A percentile compares a stretch with the other conserved stretches of the same genome.
phyloP scores from a whole-genome alignment of 1,139 yeast genomes.

The Protomyces macrosporus region DNA sequence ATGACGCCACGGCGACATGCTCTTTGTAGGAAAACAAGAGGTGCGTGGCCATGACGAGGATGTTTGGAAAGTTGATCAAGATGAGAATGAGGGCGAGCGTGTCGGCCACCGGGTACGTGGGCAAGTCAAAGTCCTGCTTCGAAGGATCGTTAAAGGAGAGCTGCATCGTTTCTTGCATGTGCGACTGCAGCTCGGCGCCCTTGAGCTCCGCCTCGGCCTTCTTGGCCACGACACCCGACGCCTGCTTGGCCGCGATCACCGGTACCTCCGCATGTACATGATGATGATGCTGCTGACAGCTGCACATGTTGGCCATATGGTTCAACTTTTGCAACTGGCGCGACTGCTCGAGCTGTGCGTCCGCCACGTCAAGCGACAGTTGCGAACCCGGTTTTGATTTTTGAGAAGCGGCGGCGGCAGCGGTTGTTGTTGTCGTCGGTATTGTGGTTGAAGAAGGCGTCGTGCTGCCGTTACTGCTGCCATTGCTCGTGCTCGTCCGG shows the following conservation, averaged over 20 bases:
- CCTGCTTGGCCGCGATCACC: background rate
- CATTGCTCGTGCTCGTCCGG: background rate
- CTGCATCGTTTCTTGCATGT: background rate
- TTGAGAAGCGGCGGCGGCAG: too few relatives aligned
- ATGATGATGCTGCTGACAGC: background rate
- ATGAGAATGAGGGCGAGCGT: slow-evolving; percentile 13
- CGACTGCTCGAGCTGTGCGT: background rate
- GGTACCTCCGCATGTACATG: background rate
- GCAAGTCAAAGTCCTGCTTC: background rate
- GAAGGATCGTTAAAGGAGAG: slow-evolving; percentile 1
- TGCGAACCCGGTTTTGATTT: too few relatives aligned
- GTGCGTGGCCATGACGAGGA: slow-evolving; percentile 9
- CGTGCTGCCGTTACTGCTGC: background rate
- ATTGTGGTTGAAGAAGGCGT: too few relatives aligned
- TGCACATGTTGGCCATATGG: background rate
- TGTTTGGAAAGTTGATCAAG: slow-evolving; percentile 12
- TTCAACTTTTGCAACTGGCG: background rate
- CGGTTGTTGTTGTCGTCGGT: too few relatives aligned
- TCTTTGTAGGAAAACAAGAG: slow-evolving; percentile 16
- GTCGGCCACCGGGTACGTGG: slow-evolving; percentile 18
- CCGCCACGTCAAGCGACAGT: too few relatives aligned
- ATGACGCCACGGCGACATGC: background rate
- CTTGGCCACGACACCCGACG: too few relatives aligned
- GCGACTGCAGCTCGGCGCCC: background rate
- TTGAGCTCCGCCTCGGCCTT: background rate